phyloP scores from a whole-genome alignment of 768 basidiomycete genomes.

The Mycena chlorophos region DNA sequence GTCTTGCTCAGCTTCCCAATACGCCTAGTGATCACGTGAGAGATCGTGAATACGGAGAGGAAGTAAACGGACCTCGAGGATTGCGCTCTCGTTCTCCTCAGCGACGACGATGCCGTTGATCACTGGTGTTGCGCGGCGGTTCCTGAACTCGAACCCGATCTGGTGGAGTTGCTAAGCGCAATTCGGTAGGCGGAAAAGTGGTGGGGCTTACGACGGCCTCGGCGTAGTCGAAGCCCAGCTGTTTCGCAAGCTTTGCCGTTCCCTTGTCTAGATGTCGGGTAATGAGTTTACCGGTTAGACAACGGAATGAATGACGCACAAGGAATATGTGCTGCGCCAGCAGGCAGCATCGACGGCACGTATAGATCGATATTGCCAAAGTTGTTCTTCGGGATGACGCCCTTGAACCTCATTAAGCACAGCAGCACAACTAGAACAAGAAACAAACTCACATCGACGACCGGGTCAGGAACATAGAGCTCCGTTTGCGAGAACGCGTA shows the following conservation, averaged over 20 bases:
- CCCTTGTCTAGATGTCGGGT: slow-evolving; percentile 63
- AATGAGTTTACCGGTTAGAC: slow-evolving; percentile 10
- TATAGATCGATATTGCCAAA: slow-evolving; percentile 98
- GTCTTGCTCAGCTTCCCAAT: slow-evolving; percentile 75
- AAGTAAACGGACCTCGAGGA: slow-evolving; percentile 66
- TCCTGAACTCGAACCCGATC: slow-evolving; percentile 97
- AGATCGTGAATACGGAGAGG: slow-evolving; percentile 8
- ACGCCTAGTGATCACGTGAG: slow-evolving; percentile 65
- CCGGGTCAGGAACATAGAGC: slow-evolving; percentile 72
- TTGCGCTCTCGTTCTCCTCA: slow-evolving; percentile 66
- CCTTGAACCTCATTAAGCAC: slow-evolving; percentile 60
- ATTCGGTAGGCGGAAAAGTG: background rate
- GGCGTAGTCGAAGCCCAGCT: slow-evolving; percentile 85
- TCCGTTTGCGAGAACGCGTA: slow-evolving; percentile 87
- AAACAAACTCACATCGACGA: slow-evolving; percentile 68
- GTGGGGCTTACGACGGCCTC: slow-evolving; percentile 80
- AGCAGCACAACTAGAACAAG: slow-evolving; percentile 6
- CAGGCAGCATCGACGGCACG: slow-evolving; percentile 91
- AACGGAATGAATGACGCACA: slow-evolving; percentile 53
- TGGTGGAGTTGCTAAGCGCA: slow-evolving; percentile 32
- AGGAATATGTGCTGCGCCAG: slow-evolving; percentile 85
- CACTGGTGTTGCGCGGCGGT: slow-evolving; percentile 83
- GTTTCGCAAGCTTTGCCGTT: slow-evolving; percentile 83
- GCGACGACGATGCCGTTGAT: slow-evolving; percentile 87
- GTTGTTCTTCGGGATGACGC: slow-evolving; percentile 89